Percentiles rank a stretch among this genome's conserved stretches.
Evolutionary conservation across 108 stramenopile genomes (phyloP).

Genomic region (Nannochloropsis oceanica): DNA sequence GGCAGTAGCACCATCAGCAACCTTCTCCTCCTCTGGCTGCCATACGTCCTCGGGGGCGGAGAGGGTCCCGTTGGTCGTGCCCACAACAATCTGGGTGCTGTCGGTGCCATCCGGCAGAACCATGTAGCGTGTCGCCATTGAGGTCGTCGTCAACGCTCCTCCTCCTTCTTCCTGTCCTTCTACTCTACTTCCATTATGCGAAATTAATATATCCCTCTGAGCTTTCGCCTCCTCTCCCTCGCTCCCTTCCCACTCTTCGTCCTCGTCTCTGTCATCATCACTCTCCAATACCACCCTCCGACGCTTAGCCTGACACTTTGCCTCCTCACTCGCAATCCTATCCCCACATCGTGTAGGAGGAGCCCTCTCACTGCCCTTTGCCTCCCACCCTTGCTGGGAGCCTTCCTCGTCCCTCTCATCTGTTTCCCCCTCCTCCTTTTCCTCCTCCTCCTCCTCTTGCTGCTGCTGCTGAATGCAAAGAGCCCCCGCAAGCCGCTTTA

Average conservation of each 20-base stretch:
- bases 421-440: neutral
- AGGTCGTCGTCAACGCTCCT: neutral
- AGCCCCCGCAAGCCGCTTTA: neutral
- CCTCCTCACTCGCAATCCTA: neutral
- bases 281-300: neutral
- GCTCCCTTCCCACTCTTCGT: neutral
- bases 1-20: too few species aligned
- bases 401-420: neutral
- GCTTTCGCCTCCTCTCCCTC: neutral
- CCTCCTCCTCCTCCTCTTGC: neutral
- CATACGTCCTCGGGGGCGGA: too few species aligned
- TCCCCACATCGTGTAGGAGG: too few species aligned
- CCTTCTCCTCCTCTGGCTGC: too few species aligned
- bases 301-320: neutral
- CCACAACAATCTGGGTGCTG: too few species aligned
- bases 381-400: neutral
- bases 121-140: too few species aligned
- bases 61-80: too few species aligned
- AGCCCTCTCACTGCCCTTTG: neutral
- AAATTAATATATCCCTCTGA: neutral
- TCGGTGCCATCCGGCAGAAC: too few species aligned
- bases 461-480: neutral
- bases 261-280: neutral
- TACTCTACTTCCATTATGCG: neutral
- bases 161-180: neutral